These are phyloP conservation scores for Sporothrix brunneoviolacea DNA, from an alignment of 2,329 filamentous ascomycete species.

Conservation along the genomic window DNA sequence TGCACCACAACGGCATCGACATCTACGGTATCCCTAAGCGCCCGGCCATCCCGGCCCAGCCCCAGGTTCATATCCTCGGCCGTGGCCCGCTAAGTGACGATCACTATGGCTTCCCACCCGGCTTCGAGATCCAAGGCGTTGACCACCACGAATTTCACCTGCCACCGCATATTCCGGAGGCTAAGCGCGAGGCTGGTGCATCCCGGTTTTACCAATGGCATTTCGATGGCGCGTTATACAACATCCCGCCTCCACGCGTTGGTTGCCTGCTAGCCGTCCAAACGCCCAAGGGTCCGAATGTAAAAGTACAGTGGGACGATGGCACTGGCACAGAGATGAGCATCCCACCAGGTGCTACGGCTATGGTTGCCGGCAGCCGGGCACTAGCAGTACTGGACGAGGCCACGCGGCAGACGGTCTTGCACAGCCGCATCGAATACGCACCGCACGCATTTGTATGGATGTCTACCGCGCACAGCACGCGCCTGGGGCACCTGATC, in stretches of 20 bases:
- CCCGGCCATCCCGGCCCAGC: conserved; percentile 28
- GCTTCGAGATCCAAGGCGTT: conserved; percentile 32
- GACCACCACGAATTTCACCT: conserved; percentile 31
- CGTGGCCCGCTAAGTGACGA: conserved; percentile 27
- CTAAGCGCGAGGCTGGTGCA: conserved; percentile 27
- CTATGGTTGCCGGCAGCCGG: conserved; percentile 24
- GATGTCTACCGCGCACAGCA: conserved; percentile 30
- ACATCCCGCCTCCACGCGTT: conserved; percentile 29
- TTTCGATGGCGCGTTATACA: conserved; percentile 29
- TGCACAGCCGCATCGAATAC: conserved; percentile 30
- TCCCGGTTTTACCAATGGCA: conserved; percentile 32
- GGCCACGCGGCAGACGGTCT: conserved; percentile 22
- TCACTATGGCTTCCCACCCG: conserved; percentile 31
- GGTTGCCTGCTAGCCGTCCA: conserved; percentile 30
- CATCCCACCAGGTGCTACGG: conserved; percentile 28
- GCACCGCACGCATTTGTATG: conserved; percentile 31
- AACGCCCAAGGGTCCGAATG: conserved; percentile 26
- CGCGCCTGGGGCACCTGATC: conserved; percentile 27
- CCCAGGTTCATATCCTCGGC: conserved; percentile 32
- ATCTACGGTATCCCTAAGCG: conserved; percentile 30
- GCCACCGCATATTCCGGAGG: conserved; percentile 29
- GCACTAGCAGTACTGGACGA: conserved; percentile 24
- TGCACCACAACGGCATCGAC: conserved; percentile 27
- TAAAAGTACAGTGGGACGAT: conserved; percentile 28
- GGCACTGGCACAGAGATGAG: conserved; percentile 28